Percentiles rank a stretch among this genome's conserved stretches.
Evolutionary conservation across 2,329 filamentous ascomycete genomes (phyloP).

Genomic region (Fusarium palustre): DNA sequence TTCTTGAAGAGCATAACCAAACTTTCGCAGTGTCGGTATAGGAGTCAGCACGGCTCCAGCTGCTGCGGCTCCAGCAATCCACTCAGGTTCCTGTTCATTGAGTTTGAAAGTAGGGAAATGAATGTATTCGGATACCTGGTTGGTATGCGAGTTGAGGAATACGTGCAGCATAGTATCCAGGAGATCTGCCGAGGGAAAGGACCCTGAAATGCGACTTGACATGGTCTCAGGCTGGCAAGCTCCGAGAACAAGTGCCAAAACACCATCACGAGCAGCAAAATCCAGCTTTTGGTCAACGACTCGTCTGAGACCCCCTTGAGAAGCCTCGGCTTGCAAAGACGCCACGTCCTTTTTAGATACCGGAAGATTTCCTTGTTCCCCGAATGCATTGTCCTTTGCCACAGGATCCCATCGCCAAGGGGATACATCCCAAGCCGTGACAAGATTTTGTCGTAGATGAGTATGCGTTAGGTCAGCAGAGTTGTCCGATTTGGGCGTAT

Average conservation of each 20-base stretch:
- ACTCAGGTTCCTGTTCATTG: slow-evolving; percentile 67
- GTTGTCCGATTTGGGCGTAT: slow-evolving; percentile 51
- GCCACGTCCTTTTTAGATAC: slow-evolving; percentile 55
- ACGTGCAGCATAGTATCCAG: slow-evolving; percentile 72
- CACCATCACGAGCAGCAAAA: slow-evolving; percentile 66
- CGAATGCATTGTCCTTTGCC: slow-evolving; percentile 58
- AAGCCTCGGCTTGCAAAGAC: slow-evolving; percentile 55
- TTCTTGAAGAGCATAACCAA: slow-evolving; percentile 68
- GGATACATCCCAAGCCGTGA: slow-evolving; percentile 62
- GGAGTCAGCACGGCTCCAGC: slow-evolving; percentile 71
- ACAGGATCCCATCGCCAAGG: slow-evolving; percentile 64
- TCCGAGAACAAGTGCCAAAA: slow-evolving; percentile 72
- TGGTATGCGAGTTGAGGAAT: slow-evolving; percentile 67
- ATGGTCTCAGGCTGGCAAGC: slow-evolving; percentile 65
- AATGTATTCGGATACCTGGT: slow-evolving; percentile 70
- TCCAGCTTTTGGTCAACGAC: slow-evolving; percentile 60
- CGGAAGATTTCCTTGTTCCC: slow-evolving; percentile 60
- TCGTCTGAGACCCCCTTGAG: slow-evolving; percentile 53
- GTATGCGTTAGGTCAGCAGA: slow-evolving; percentile 59
- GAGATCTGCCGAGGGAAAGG: slow-evolving; percentile 71
- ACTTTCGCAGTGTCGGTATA: slow-evolving; percentile 68
- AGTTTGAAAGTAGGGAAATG: slow-evolving; percentile 71
- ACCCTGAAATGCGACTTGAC: slow-evolving; percentile 65
- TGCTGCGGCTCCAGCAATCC: slow-evolving; percentile 69
- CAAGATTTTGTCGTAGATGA: slow-evolving; percentile 60